Evolutionary conservation across 805 yeast genomes (phyloP).

Genomic region (Lipomyces japonicus): DNA sequence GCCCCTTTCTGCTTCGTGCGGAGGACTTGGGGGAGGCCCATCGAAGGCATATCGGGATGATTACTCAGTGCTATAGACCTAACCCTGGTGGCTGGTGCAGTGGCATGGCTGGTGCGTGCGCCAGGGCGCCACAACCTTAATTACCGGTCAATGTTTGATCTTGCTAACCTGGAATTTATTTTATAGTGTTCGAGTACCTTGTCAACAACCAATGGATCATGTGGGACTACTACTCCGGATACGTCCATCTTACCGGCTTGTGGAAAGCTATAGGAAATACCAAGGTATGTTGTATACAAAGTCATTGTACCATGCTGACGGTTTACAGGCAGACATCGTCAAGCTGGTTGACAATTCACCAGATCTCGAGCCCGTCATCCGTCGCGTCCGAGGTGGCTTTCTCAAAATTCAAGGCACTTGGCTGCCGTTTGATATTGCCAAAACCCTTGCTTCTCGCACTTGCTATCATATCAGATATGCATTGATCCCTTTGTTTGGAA

Average conservation of each 20-base stretch:
- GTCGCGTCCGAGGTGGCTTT: constrained; percentile 84
- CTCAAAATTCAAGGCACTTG: constrained; percentile 93
- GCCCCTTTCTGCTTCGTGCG: too few relatives aligned
- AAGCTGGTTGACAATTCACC: constrained; percentile 63
- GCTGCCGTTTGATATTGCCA: constrained; percentile 71
- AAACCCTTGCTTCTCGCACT: constrained; percentile 63
- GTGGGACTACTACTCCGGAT: constrained; percentile 83
- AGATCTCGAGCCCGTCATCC: constrained; percentile 56
- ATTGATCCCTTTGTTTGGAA: constrained; percentile 76
- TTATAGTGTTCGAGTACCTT: constrained; percentile 68
- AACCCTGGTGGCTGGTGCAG: too few relatives aligned
- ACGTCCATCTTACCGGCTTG: constrained; percentile 80
- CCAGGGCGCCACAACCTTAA: too few relatives aligned
- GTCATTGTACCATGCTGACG: background rate
- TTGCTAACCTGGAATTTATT: too few relatives aligned
- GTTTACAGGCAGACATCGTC: constrained; percentile 60
- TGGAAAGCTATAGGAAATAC: constrained; percentile 73
- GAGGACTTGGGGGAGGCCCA: too few relatives aligned
- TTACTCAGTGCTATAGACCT: too few relatives aligned
- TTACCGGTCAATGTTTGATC: too few relatives aligned
- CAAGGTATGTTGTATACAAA: constrained; percentile 38
- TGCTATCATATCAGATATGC: constrained; percentile 74
- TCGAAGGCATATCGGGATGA: too few relatives aligned
- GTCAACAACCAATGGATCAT: constrained; percentile 70
- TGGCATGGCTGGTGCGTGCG: too few relatives aligned